Base-by-base conservation (phyloP, 1,284 basidiomycete genomes). In the Takashimella tepidaria region DNA sequence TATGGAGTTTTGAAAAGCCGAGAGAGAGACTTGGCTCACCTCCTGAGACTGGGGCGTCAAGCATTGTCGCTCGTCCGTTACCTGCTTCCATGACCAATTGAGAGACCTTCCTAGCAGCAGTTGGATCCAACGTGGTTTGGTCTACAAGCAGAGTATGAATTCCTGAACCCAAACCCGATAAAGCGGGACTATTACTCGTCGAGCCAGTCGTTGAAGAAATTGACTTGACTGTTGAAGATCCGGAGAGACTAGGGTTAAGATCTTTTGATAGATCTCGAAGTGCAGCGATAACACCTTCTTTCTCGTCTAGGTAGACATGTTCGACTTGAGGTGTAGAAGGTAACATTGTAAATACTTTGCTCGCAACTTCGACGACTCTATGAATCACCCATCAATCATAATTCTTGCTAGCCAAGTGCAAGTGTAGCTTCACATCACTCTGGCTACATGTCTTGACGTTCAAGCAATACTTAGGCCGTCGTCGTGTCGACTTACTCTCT, bases 301-400 rank as follows among this genome's bases (percentile, higher is more conserved):
- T n/a, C 45, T 59, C 57, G 45, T 73, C 71, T 5, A 77, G 69
- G 62, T 76, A 78, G 3, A 77, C 75, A 16, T 64, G 58, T 53
- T 77, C 69, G 22, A 78, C 76, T 52, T 77, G 73, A 0, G 76
- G 76, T 10, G 75, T 76, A 0, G 76, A 77, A 0, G 79, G 79
- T 1, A 80, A 64, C 76, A 78, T 78, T 3, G 79, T 80, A 42
- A 80, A 62, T 22, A 81, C 72, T 11, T 72, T 76, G 0, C 71
- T 65, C 8, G 76, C 75, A 3, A 62, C 52, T n/a, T 61, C 61
- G 0, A 75, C 74, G 23, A 79, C 75, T 41, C 77, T 79, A 45
- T 13, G 13, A 26, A 24, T 25, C n/a, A n/a, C n/a, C n/a, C n/a
- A n/a, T n/a, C n/a, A n/a, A n/a, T n/a, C n/a, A n/a, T n/a, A n/a